phyloP scores from a whole-genome alignment of 768 basidiomycete genomes.

The Pholiota conissans region DNA sequence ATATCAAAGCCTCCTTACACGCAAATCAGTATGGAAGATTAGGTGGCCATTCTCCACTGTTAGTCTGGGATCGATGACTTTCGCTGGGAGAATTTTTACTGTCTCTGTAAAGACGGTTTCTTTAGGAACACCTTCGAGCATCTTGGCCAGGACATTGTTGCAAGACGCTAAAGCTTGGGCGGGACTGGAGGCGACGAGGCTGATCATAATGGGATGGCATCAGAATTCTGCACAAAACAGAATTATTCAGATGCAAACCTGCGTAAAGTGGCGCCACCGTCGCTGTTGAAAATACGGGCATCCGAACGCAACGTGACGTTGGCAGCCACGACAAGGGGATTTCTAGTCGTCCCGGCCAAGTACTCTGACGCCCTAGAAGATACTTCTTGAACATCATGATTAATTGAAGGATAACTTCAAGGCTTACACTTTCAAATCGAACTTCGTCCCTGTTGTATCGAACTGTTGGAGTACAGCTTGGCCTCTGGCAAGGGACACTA shows the following conservation, averaged over 20 bases:
- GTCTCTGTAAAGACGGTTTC: neutral
- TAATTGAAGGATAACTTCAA: neutral
- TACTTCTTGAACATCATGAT: neutral
- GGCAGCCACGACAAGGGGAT: neutral
- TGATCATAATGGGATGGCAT: neutral
- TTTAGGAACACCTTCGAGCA: neutral
- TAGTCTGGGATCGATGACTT: neutral
- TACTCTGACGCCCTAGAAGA: neutral
- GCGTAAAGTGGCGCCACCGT: neutral
- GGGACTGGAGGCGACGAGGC: neutral
- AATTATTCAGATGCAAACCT: neutral
- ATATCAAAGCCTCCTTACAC: neutral
- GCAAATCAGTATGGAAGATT: neutral
- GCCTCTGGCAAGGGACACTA: neutral
- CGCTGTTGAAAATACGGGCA: conserved; percentile 1
- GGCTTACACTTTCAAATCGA: neutral
- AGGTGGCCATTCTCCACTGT: neutral
- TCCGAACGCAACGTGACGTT: neutral
- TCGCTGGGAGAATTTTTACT: neutral
- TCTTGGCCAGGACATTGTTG: neutral
- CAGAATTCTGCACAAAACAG: too few species aligned
- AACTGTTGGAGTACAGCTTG: neutral
- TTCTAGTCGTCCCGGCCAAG: neutral
- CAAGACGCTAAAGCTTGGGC: neutral
- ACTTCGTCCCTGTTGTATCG: neutral